Conservation (phyloP, 176 grass and related monocot species). For the Aegilops tauschii region DNA sequence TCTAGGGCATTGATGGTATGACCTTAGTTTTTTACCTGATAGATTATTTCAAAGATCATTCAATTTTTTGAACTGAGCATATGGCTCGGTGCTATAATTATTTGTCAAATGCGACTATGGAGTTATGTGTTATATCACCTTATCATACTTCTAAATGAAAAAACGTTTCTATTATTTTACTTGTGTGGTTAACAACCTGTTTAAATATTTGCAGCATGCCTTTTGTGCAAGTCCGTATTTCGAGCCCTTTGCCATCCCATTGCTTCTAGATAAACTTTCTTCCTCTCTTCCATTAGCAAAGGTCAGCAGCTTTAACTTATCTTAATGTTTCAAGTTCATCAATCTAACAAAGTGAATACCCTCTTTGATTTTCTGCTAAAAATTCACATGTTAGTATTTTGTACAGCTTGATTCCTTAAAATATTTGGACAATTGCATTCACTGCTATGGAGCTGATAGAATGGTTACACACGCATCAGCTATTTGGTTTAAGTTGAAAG, state of each 20-base stretch:
- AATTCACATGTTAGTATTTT: constrained; percentile 22
- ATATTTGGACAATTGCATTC: constrained; percentile 83
- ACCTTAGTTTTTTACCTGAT: constrained; percentile 23
- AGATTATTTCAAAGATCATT: constrained; percentile 8
- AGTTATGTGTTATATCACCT: background rate
- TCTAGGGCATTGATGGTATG: constrained; percentile 85
- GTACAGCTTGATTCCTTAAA: constrained; percentile 94
- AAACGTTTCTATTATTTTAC: background rate
- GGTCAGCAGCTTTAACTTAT: constrained; percentile 45
- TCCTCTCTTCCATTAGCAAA: constrained; percentile 90
- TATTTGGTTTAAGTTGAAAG: constrained; percentile 83
- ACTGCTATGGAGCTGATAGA: constrained; percentile 75
- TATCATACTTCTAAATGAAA: constrained; percentile 22
- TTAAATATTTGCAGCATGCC: constrained; percentile 65
- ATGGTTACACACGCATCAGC: constrained; percentile 62
- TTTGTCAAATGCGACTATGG: background rate
- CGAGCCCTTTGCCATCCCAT: constrained; percentile 71
- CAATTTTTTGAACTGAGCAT: background rate
- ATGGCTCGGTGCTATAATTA: background rate
- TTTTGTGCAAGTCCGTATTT: constrained; percentile 79
- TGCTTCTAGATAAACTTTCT: constrained; percentile 94
- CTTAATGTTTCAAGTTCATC: constrained; percentile 25
- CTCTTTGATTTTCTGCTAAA: constrained; percentile 6
- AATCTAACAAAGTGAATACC: constrained; percentile 25
- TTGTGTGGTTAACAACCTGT: background rate